Base-by-base conservation (phyloP, 768 basidiomycete species). In the Rhodosporidiobolus odoratus region DNA sequence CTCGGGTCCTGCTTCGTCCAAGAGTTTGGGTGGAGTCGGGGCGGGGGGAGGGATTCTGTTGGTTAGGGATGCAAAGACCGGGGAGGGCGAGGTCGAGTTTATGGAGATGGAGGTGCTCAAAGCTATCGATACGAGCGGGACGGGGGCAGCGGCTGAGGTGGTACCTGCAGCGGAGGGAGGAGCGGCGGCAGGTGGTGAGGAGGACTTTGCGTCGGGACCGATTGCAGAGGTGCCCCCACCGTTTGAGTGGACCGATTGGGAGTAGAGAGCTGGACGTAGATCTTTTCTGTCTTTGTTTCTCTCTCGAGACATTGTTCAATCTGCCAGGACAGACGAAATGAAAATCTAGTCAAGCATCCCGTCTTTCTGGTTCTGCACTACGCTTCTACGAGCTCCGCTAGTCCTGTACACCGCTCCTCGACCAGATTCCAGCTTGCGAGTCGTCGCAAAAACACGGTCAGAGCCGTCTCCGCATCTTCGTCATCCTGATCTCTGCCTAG, bases 31-130 rank as follows among this genome's bases (percentile, higher is more conserved):
- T 34, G 37, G 62, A 15, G 56, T 54, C 35, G 65, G 86, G 45
- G 88, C 89, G 45, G 92, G 91, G 27, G 90, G 90, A 54, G 93
- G 93, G 7, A 93, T 98, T 72, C 78, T 99, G 65, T 84, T 99
- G 70, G 79, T 99, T 67, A 81, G 84, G 45, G 93, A 96, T 80
- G 83, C 84, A 56, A 84, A 83, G 73, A 87, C 90, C n/a, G n/a
- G n/a, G 16, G 84, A 84, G 34, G 88, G 88, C 66, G 85, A 85
- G 68, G 85, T 84, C 8, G 89, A 92, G 77, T 88, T 88, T 77
- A 88, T 97, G 66, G 84, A 85, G 75, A 79, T 87, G 50, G 80
- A 81, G 66, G 75, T 74, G 10, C 38, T 59, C 50, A 65, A 75
- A 63, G 74, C 66, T 30, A 56, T 76, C 30, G 73, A 72, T 30